These are phyloP conservation scores for Boletus tomentosulus DNA, from an alignment of 768 basidiomycete species.

Conservation along the genomic window DNA sequence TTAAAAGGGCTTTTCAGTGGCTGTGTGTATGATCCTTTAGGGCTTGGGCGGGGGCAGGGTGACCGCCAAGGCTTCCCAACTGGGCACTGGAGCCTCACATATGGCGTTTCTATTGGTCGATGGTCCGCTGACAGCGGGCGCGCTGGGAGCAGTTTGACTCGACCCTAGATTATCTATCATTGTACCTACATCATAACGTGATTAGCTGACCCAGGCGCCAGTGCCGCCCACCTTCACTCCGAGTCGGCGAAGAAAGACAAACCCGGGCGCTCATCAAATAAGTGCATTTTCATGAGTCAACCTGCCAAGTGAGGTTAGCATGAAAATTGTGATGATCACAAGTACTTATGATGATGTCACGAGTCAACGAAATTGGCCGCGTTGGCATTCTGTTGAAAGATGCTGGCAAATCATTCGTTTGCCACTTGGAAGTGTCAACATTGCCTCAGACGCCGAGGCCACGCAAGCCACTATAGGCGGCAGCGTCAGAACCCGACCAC, in stretches of 20 bases:
- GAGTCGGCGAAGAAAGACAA: background rate
- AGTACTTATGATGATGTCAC: background rate
- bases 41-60: background rate
- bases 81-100: background rate
- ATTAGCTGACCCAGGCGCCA: background rate
- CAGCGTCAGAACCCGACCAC: too few relatives aligned
- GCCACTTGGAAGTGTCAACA: background rate
- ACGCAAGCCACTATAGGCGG: too few relatives aligned
- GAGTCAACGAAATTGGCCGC: background rate
- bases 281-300: background rate
- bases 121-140: slow-evolving; percentile 7
- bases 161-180: background rate
- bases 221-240: background rate
- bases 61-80: background rate
- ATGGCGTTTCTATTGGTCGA: background rate
- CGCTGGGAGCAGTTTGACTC: background rate
- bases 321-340: background rate
- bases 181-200: background rate
- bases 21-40: slow-evolving; percentile 15
- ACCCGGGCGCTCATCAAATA: background rate
- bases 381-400: background rate
- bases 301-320: background rate
- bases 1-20: slow-evolving; percentile 19
- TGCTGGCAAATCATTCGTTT: too few relatives aligned
- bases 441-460: too few relatives aligned